phyloP scores from a whole-genome alignment of 169 alveolate genomes.

The Plasmodium cynomolgi region DNA sequence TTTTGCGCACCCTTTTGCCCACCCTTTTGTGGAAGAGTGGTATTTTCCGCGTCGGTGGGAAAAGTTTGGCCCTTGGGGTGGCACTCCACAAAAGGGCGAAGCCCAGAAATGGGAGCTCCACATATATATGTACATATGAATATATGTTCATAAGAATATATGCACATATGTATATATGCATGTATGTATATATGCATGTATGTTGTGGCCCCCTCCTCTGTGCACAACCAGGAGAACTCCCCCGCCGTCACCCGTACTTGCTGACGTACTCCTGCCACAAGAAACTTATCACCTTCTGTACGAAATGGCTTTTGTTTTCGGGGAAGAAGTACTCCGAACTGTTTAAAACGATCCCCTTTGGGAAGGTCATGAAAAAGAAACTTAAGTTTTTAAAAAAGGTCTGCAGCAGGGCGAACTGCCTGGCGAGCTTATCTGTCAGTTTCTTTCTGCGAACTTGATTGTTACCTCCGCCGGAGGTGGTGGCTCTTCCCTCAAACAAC shows the following conservation, averaged over 20 bases:
- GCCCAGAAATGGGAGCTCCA: not conserved
- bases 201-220: not conserved
- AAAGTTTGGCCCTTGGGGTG: not conserved
- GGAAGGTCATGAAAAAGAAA: constrained; percentile 42
- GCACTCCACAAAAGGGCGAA: not conserved
- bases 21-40: not conserved
- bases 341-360: constrained; percentile 31
- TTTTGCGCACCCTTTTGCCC: not conserved
- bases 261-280: constrained; percentile 19
- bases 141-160: constrained; percentile 14
- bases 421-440: not conserved
- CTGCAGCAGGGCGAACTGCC: constrained; percentile 42
- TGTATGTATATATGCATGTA: not conserved
- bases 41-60: not conserved
- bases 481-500: not conserved
- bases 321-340: constrained; percentile 26
- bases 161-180: not conserved
- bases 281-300: constrained; percentile 30
- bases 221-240: not conserved
- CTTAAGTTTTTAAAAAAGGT: constrained; percentile 54
- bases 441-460: not conserved
- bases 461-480: not conserved
- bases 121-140: not conserved
- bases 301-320: constrained; percentile 17
- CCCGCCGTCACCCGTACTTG: not conserved